Base-by-base conservation (phyloP, 306 rosid species). In the Dryas alaskensis region DNA sequence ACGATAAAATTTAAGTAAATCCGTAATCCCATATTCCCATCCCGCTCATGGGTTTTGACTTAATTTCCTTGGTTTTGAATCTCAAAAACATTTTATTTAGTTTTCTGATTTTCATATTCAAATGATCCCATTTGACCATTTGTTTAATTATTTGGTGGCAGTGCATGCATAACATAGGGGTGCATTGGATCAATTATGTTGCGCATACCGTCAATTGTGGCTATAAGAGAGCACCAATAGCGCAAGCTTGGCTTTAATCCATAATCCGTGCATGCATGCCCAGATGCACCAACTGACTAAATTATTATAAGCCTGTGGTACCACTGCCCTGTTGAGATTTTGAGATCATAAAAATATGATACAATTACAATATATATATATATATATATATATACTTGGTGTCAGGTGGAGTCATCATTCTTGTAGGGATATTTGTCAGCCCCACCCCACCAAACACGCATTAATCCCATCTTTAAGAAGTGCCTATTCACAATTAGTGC, bases 401-500 rank as follows among this genome's bases (percentile, higher is more conserved):
- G 44, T 58, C 54, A 22, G 65, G 43, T 71, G 75, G 53, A 71
- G 65, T 57, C 75, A 71, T 58, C 16, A 71, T 71, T 71, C 42
- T 58, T 16, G 76, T 13, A 12, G 48, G 47, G 67, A 72, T 54
- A 11, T 52, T 52, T 65, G 65, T 49, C 66, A 12, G 19, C 6
- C 72, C 52, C 31, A 31, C 78, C 4, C 65, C 72, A 70, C 71
- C 64, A 44, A 77, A 70, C 72, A 51, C 73, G 67, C 67, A 27
- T 50, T 47, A 31, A 31, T 25, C 14, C 37, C 13, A 7, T 57
- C 37, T 31, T 31, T 31, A 31, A 1, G 37, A 31, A 31, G 2
- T 31, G 37, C 37, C 37, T 31, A 31, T 31, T 31, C 37, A 1
- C 2, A 31, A 31, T 31, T 1, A 55, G 61, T 46, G 57, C 66